phyloP scores from a whole-genome alignment of 2,329 filamentous ascomycete species.

The Aspergillus bombycis region DNA sequence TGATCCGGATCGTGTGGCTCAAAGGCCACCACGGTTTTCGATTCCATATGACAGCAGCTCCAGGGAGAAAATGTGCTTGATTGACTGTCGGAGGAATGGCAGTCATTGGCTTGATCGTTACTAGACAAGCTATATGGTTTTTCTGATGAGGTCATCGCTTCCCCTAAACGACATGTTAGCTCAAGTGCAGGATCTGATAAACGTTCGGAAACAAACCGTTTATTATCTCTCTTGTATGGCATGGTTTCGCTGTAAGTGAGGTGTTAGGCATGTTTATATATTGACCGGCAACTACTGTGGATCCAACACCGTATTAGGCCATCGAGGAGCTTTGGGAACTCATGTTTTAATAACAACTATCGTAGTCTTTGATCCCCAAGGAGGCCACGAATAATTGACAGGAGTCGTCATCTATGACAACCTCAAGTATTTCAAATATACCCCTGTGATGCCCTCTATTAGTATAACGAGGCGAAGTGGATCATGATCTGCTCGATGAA shows the following conservation, averaged over 20 bases:
- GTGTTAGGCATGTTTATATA: not conserved
- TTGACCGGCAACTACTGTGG: not conserved
- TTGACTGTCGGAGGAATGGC: not conserved
- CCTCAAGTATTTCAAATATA: not conserved
- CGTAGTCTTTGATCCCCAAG: not conserved
- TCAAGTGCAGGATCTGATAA: not conserved
- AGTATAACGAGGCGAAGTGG: not conserved
- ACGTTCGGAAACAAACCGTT: not conserved
- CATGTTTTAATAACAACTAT: not conserved
- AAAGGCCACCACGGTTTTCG: slow-evolving; percentile 41
- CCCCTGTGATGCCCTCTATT: not conserved
- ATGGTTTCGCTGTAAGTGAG: not conserved
- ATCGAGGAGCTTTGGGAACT: not conserved
- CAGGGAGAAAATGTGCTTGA: not conserved
- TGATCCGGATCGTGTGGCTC: slow-evolving; percentile 38
- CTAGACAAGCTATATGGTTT: not conserved
- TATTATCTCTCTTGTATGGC: not conserved
- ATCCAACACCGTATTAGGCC: not conserved
- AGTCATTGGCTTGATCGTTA: not conserved
- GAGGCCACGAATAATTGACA: not conserved
- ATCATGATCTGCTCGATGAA: not conserved
- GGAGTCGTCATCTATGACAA: not conserved
- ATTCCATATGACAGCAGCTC: slow-evolving; percentile 31
- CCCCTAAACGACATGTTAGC: not conserved
- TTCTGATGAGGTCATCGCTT: not conserved